Evolutionary conservation across 2,329 filamentous ascomycete species (phyloP), one percentile per base, ranked within the genome.

Genomic region (Colletotrichum zoysiae): DNA sequence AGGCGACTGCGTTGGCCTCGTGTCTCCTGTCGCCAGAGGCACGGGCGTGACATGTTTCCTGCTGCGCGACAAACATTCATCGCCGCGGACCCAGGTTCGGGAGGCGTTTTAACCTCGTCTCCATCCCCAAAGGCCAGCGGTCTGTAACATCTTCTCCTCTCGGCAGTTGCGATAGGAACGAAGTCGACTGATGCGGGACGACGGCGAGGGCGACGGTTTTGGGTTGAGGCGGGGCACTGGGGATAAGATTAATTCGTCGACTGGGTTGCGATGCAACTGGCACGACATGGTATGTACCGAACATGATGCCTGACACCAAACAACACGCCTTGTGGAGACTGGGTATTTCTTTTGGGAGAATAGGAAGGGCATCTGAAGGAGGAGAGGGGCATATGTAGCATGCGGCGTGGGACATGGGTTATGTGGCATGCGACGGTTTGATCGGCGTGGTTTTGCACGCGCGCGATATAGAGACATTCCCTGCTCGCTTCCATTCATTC

Each of bases 31-130:
- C 5, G 3, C 51, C 12, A 20, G 16, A 60, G n/a, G 55, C 55
- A 48, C 46, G 55, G 30, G 44, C 44, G 65, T 68, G 58, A 51
- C 69, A 68, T 68, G 65, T 68, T 68, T 68, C 38, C n/a, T 11
- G 18, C 44, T 11, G 59, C 65, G 20, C n/a, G 58, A 55, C 51
- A 71, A 71, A 69, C 65, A 59, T 64, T 64, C 53, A 16, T 71
- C 69, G 65, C 65, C 44, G 44, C 69, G 30, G 42, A 16, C 50
- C 65, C 58, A 63, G 51, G 65, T 48, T 46, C 38, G 23, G 23
- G 58, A 2, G 53, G 4, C 62, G 46, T 63, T 55, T 40, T 40
- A 69, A 63, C 44, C 69, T 63, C 59, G 51, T 26, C 5, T 26
- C 35, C 8, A 5, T 7, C 35, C 26, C 35, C 4, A 33, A n/a